Conservation (phyloP, 495 filamentous ascomycete species). For the Achaetomiella virescens region DNA sequence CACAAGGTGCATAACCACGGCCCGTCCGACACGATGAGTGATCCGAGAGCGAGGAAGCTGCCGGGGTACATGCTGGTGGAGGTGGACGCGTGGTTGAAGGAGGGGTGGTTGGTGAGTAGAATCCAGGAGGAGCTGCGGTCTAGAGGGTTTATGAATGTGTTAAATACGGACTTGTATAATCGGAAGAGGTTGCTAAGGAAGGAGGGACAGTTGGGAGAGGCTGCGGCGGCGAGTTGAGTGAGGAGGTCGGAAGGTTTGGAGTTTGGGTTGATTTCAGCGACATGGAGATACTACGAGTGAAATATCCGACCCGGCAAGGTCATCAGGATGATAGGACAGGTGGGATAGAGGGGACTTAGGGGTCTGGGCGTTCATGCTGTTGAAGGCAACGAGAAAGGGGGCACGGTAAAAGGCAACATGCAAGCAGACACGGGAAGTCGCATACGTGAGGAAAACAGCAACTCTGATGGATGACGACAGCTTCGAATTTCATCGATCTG, state of each 20-base stretch:
- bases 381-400: too few species aligned
- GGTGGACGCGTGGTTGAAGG: conserved; percentile 31
- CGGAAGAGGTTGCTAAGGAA: conserved; percentile 32
- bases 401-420: too few species aligned
- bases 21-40: conserved; percentile 29
- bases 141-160: conserved; percentile 30
- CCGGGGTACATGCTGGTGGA: conserved; percentile 23
- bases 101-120: conserved; percentile 31
- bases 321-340: too few species aligned
- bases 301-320: too few species aligned
- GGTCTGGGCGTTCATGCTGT: too few species aligned
- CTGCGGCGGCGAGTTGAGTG: background rate
- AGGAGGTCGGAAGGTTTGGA: background rate
- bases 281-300: too few species aligned
- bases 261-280: background rate
- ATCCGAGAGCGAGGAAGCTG: conserved; percentile 31
- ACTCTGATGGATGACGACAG: too few species aligned
- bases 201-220: conserved; percentile 12
- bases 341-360: too few species aligned
- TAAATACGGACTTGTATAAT: conserved; percentile 35
- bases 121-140: conserved; percentile 33
- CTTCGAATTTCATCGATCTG: too few species aligned
- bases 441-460: too few species aligned
- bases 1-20: conserved; percentile 35
- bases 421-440: too few species aligned